Base-by-base conservation (phyloP, 2,329 filamentous ascomycete species). In the Diaporthe citrichinensis region DNA sequence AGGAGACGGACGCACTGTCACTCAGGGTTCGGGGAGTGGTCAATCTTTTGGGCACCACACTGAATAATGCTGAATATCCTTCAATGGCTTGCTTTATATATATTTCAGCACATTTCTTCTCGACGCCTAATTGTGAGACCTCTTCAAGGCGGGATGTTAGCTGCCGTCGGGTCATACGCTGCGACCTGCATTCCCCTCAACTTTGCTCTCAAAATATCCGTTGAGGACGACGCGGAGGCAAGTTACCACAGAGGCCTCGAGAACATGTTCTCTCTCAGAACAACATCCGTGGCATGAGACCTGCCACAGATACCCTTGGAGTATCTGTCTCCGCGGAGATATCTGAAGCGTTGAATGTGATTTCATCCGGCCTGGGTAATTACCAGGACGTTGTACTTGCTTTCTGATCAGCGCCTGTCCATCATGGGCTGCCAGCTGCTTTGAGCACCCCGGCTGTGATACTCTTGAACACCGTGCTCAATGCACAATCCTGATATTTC, bases 401-500 rank as follows among this genome's bases (percentile, higher is more conserved):
- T 7, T 44, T 17, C n/a, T 44, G 20, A 1, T 55, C 9, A 34
- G 79, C 34, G 9, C n/a, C 34, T 7, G 3, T 10, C 4, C 31
- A 23, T 82, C 78, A 82, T 78, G 81, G 79, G 72, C 80, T 78
- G 78, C 82, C 80, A 80, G 81, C 80, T 77, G 71, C 58, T 34
- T 49, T 71, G 51, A 89, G 81, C 36, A 92, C 84, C 73, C 87
- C 87, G 77, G 85, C 85, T 12, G 92, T 91, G 78, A 96, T 93
- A 8, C 85, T 87, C 79, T 88, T 86, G 81, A 96, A 96, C 12
- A 96, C 85, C 68, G 91, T 91, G 76, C 87, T 91, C 51, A 96
- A 85, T 49, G 93, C 94, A 83, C 94, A 96, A 77, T 88, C 86
- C 78, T 88, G 87, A 83, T 96, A 96, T 83, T 95, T 95, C 72